A percentile compares a stretch with the other conserved stretches of the same genome.
Evolutionary conservation across 192 early-diverging fungal species (phyloP).

Genomic region (Coemansia sp.): DNA sequence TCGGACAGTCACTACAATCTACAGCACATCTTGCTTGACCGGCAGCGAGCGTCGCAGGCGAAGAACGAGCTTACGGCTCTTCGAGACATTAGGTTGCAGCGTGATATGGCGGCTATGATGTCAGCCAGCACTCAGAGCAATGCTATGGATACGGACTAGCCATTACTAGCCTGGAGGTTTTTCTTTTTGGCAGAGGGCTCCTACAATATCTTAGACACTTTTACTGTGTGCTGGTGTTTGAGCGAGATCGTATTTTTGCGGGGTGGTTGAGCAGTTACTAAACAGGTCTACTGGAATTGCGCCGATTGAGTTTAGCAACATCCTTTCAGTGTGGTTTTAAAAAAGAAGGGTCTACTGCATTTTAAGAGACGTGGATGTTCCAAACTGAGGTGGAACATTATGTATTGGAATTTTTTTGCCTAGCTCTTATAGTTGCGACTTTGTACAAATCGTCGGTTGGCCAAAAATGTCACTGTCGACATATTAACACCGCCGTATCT

Average conservation of each 20-base stretch:
- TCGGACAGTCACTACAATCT: slow-evolving; percentile 16
- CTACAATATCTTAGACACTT: not conserved
- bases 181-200: not conserved
- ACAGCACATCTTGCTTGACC: slow-evolving; percentile 33
- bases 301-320: not conserved
- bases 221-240: not conserved
- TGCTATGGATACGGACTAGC: not conserved
- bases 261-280: not conserved
- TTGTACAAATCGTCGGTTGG: not conserved
- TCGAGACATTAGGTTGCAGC: slow-evolving; percentile 28
- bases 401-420: not conserved
- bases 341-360: not conserved
- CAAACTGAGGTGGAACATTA: not conserved
- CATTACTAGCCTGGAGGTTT: not conserved
- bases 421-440: not conserved
- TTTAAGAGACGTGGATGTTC: not conserved
- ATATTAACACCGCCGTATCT: not conserved
- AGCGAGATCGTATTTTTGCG: not conserved
- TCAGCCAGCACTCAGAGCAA: not conserved
- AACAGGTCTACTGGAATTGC: not conserved
- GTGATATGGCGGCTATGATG: slow-evolving; percentile 28
- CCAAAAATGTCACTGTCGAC: not conserved
- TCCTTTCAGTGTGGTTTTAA: not conserved
- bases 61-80: slow-evolving; percentile 19
- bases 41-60: slow-evolving; percentile 6